Evolutionary conservation across 1,139 yeast species (phyloP).

Genomic region (Zygosaccharomyces sapae): DNA sequence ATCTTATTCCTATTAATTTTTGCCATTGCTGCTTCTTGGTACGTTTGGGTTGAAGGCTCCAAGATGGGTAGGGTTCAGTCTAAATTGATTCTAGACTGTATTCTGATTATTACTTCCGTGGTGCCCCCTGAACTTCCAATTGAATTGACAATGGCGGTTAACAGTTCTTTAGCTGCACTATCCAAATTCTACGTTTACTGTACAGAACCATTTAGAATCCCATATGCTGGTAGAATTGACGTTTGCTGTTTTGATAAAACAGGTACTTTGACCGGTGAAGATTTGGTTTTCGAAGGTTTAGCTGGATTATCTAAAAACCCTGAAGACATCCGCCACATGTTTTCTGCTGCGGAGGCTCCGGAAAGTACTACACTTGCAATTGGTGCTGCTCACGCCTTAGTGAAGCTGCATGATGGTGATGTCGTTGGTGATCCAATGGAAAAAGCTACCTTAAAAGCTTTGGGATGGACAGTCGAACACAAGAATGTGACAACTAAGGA

Average conservation of each 20-base stretch:
- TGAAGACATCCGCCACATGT: slow-evolving; percentile 52
- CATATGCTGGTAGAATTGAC: slow-evolving; percentile 96
- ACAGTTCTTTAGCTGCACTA: slow-evolving; percentile 80
- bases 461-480: slow-evolving; percentile 78
- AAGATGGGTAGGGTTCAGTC: slow-evolving; percentile 93
- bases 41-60: slow-evolving; percentile 98
- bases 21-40: slow-evolving; percentile 95
- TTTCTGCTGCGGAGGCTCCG: slow-evolving; percentile 58
- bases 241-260: slow-evolving; percentile 98
- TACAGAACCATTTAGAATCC: slow-evolving; percentile 98
- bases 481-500: slow-evolving; percentile 56
- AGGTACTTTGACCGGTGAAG: slow-evolving; percentile 97
- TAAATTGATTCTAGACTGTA: slow-evolving; percentile 90
- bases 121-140: slow-evolving; percentile 99
- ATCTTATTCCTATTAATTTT: slow-evolving; percentile 83
- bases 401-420: slow-evolving; percentile 90
- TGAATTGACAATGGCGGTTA: slow-evolving; percentile 98
- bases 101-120: slow-evolving; percentile 90
- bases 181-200: slow-evolving; percentile 88
- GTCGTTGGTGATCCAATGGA: slow-evolving; percentile 99
- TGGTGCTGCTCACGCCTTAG: slow-evolving; percentile 96
- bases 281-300: slow-evolving; percentile 90
- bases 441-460: slow-evolving; percentile 85
- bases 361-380: slow-evolving; percentile 65
- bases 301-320: slow-evolving; percentile 64